Percentiles rank a stretch among this genome's conserved stretches.
These are phyloP conservation scores for Pseudocercospora vitis DNA, from an alignment of 2,329 filamentous ascomycete species.

Conservation along the genomic window DNA sequence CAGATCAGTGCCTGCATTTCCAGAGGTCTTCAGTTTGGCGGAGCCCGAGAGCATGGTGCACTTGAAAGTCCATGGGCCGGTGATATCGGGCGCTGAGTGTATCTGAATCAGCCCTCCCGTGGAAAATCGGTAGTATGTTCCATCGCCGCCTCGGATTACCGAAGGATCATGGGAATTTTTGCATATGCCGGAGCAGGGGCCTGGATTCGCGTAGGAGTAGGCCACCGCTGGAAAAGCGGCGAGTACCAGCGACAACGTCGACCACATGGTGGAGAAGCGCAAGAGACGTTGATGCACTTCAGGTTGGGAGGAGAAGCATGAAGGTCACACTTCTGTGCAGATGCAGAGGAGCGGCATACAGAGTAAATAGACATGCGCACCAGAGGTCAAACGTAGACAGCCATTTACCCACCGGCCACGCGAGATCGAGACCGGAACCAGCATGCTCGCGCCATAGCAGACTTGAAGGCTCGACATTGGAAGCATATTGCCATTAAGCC, in stretches of 20 bases:
- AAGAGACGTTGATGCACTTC: neutral
- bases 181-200: constrained; percentile 45
- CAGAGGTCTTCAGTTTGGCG: constrained; percentile 42
- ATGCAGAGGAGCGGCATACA: neutral
- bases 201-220: constrained; percentile 42
- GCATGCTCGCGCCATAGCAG: constrained; percentile 1
- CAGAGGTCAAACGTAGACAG: too few relatives aligned
- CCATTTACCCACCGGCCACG: too few relatives aligned
- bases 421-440: neutral
- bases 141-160: constrained; percentile 50
- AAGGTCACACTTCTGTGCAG: neutral
- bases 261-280: neutral
- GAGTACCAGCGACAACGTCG: constrained; percentile 12
- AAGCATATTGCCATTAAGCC: neutral
- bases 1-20: constrained; percentile 50
- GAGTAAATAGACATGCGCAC: too few relatives aligned
- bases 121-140: constrained; percentile 55
- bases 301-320: neutral
- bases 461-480: neutral
- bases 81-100: constrained; percentile 49
- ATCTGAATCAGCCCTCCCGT: constrained; percentile 53
- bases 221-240: constrained; percentile 25
- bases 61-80: constrained; percentile 53
- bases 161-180: constrained; percentile 52
- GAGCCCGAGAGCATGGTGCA: constrained; percentile 50